Base-by-base conservation (phyloP, 1,284 basidiomycete genomes). In the Apiotrichum laibachii region DNA sequence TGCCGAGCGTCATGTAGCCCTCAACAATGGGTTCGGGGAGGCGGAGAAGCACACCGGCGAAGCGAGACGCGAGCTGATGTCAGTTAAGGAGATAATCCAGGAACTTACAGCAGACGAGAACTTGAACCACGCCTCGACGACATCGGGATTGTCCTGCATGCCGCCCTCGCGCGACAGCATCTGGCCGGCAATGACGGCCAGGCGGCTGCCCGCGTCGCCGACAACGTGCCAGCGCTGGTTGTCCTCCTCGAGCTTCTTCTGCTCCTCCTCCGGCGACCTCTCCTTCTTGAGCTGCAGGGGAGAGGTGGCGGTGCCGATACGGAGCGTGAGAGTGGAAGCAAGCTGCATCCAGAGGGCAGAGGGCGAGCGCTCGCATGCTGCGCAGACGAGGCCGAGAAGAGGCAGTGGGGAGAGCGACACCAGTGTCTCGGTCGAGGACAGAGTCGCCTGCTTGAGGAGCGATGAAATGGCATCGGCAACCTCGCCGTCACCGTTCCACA, bases 51-150 rank as follows among this genome's bases (percentile, higher is more conserved):
- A 85, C 80, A 0, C 80, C 75, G 16, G 88, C 84, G 71, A 91
- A 93, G 62, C 89, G 85, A 53, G 85, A 84, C 1, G 86, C 85
- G 47, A 88, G 81, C 87, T 90, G 65, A 10, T 35, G 55, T 56
- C 10, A 56, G 55, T 40, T 15, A 1, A 2, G n/a, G 11, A 9
- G 3, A 8, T 1, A 33, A 40, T 12, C 22, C 26, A 10, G n/a
- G 18, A 18, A 60, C 69, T 59, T 35, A 70, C 65, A 8, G 73
- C 70, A 10, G 71, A 71, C 53, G 88, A 83, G 69, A 86, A 92
- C 33, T 83, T 83, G 78, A 92, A 94, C 77, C 92, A 92, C 31
- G 85, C 86, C 72, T 92, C 90, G 2, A 91, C 89, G 31, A 94
- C 84, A 72, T 94, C 92, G 0, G 92, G 91, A 70, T 93, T 89